Evolutionary conservation across 2,329 filamentous ascomycete genomes (phyloP).

Genomic region (Orbilia quercus): DNA sequence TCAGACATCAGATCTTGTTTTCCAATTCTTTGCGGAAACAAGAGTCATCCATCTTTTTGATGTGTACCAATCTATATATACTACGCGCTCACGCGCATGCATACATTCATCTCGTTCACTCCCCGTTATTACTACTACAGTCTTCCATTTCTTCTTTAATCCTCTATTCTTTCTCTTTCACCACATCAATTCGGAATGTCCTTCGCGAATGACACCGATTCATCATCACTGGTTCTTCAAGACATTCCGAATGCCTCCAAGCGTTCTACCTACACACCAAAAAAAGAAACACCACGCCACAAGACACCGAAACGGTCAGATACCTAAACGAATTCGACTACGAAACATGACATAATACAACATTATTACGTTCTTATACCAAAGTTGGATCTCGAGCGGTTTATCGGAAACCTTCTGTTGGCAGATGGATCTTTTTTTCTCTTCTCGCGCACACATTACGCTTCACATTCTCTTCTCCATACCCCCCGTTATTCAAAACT

Average conservation of each 20-base stretch:
- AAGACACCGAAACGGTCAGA: slow-evolving; percentile 28
- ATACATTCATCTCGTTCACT: not conserved
- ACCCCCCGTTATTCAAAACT: not conserved
- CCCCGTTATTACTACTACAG: not conserved
- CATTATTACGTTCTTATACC: slow-evolving; percentile 48
- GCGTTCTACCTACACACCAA: not conserved
- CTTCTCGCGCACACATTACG: slow-evolving; percentile 10
- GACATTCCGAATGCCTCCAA: slow-evolving; percentile 11
- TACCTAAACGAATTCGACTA: slow-evolving; percentile 48
- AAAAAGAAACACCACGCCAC: slow-evolving; percentile 55
- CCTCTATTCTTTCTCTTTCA: slow-evolving; percentile 27
- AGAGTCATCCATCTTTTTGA: slow-evolving; percentile 8
- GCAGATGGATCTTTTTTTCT: slow-evolving; percentile 49
- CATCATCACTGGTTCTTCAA: slow-evolving; percentile 33
- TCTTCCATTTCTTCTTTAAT: slow-evolving; percentile 5
- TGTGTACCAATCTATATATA: not conserved
- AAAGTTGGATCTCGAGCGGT: slow-evolving; percentile 57
- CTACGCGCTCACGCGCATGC: too few species aligned
- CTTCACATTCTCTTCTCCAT: slow-evolving; percentile 1
- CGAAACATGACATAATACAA: slow-evolving; percentile 55
- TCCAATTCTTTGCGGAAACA: slow-evolving; percentile 2
- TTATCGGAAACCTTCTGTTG: slow-evolving; percentile 44
- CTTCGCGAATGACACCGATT: slow-evolving; percentile 23
- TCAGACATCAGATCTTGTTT: slow-evolving; percentile 24
- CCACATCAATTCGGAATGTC: slow-evolving; percentile 47